Conservation (phyloP, 2,329 filamentous ascomycete genomes). For the Penicillium sp. region DNA sequence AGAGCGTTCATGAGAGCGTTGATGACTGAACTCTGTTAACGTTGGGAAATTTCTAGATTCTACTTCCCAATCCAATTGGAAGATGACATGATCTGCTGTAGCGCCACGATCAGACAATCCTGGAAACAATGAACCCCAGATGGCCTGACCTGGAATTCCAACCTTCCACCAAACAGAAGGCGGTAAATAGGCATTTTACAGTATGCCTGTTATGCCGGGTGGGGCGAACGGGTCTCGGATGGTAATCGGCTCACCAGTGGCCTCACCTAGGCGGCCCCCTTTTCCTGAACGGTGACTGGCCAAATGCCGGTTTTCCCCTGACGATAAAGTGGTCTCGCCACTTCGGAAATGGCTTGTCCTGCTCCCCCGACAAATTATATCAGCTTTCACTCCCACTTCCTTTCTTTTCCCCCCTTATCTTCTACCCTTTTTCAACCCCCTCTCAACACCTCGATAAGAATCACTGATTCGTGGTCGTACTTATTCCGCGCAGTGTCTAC, state of each 20-base stretch:
- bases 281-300: neutral
- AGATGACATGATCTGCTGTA: neutral
- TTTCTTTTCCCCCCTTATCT: conserved; percentile 1
- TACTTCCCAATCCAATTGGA: neutral
- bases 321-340: conserved; percentile 33
- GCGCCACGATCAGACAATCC: neutral
- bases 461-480: neutral
- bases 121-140: neutral
- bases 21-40: neutral
- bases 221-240: conserved; percentile 22
- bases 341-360: conserved; percentile 31
- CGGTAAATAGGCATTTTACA: conserved; percentile 2
- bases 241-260: conserved; percentile 35
- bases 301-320: conserved; percentile 5
- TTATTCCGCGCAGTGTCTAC: neutral
- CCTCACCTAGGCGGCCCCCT: conserved; percentile 21
- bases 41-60: neutral
- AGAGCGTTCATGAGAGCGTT: neutral
- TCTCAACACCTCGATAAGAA: neutral
- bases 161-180: conserved; percentile 1
- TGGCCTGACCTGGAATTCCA: neutral
- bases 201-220: neutral
- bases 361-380: conserved; percentile 14
- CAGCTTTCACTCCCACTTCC: conserved; percentile 1
- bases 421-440: neutral